Evolutionary conservation across 164 flowering plant species (phyloP).

Genomic region (Warburgia ugandensis): DNA sequence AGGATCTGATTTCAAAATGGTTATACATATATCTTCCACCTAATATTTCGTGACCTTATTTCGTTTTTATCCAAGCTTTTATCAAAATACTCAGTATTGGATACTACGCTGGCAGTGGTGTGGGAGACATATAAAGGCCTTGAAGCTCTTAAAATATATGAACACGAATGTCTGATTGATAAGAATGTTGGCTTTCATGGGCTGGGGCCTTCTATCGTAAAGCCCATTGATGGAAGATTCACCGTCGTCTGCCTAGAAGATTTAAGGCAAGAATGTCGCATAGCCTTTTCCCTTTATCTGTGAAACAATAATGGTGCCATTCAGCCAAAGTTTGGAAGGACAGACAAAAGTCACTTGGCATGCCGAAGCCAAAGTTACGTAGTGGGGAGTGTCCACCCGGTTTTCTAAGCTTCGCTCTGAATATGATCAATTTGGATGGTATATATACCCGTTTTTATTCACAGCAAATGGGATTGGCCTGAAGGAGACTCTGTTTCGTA

Average conservation of each 20-base stretch:
- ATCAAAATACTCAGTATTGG: slow-evolving; percentile 42
- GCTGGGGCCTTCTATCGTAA: slow-evolving; percentile 45
- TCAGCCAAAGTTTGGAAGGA: slow-evolving; percentile 22
- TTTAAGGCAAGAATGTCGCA: slow-evolving; percentile 40
- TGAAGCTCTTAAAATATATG: too few species aligned
- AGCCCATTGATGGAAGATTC: slow-evolving; percentile 55
- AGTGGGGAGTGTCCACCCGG: slow-evolving; percentile 71
- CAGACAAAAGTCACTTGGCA: slow-evolving; percentile 66
- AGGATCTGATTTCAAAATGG: background rate
- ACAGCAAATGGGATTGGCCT: slow-evolving; percentile 57
- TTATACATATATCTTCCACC: background rate
- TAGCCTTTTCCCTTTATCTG: slow-evolving; percentile 1
- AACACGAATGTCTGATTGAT: slow-evolving; percentile 9
- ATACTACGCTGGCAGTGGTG: slow-evolving; percentile 15
- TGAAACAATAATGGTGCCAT: background rate
- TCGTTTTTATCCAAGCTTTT: slow-evolving; percentile 41
- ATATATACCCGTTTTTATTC: slow-evolving; percentile 27
- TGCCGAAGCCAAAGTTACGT: slow-evolving; percentile 64
- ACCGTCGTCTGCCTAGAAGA: slow-evolving; percentile 65
- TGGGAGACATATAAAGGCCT: slow-evolving; percentile 16
- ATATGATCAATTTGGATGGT: slow-evolving; percentile 58
- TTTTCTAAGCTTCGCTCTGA: slow-evolving; percentile 90
- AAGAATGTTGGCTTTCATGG: slow-evolving; percentile 13
- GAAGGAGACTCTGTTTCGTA: slow-evolving; percentile 80
- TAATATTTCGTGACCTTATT: background rate